Conservation (phyloP, 2,329 filamentous ascomycete genomes). For the Aureobasidium subglaciale region DNA sequence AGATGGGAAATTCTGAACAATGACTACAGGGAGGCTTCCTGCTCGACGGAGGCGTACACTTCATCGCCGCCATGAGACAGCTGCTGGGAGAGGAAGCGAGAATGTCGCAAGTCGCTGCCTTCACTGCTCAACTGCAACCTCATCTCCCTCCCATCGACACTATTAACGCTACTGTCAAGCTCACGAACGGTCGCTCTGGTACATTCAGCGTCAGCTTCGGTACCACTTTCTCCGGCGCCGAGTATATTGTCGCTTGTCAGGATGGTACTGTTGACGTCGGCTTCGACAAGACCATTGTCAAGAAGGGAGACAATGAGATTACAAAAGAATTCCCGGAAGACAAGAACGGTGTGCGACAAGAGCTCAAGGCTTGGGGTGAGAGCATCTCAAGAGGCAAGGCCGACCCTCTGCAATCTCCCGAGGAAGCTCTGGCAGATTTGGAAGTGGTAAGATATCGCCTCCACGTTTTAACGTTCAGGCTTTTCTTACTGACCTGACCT, state of each 20-base stretch:
- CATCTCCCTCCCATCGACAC: slow-evolving; percentile 62
- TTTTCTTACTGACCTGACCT: not conserved
- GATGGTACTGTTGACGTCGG: slow-evolving; percentile 47
- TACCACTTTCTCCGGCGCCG: slow-evolving; percentile 46
- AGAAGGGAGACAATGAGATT: slow-evolving; percentile 26
- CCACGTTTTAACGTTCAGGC: not conserved
- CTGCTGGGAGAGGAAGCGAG: slow-evolving; percentile 49
- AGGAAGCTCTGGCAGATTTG: slow-evolving; percentile 55
- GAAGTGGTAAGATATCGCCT: slow-evolving; percentile 41
- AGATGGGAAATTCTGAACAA: not conserved
- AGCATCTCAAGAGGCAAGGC: slow-evolving; percentile 41
- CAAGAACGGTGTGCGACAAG: slow-evolving; percentile 49
- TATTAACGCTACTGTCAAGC: slow-evolving; percentile 51
- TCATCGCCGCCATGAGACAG: slow-evolving; percentile 54
- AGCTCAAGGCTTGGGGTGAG: slow-evolving; percentile 56
- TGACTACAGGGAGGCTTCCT: slow-evolving; percentile 56
- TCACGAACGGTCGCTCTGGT: slow-evolving; percentile 49
- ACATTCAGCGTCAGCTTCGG: slow-evolving; percentile 53
- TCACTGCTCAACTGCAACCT: slow-evolving; percentile 47
- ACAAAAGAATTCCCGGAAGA: slow-evolving; percentile 39
- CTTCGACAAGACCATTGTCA: slow-evolving; percentile 37
- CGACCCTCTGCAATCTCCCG: slow-evolving; percentile 47
- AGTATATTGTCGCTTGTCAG: slow-evolving; percentile 53
- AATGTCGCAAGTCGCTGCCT: slow-evolving; percentile 43
- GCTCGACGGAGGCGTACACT: slow-evolving; percentile 70